phyloP scores from a whole-genome alignment of 2,329 filamentous ascomycete species.

The Microcyclosporella mali region DNA sequence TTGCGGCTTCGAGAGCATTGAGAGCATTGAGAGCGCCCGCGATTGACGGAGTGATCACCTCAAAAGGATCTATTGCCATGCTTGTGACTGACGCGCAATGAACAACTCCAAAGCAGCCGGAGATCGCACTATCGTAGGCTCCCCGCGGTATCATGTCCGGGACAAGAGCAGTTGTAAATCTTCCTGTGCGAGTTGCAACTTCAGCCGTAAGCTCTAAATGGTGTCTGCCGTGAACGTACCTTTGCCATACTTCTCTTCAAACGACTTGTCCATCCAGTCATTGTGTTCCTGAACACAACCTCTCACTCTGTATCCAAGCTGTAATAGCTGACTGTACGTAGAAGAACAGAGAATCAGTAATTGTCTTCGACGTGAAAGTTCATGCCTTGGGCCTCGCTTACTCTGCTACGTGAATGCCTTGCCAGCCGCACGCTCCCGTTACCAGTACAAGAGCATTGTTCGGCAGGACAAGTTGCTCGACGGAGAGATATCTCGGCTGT shows the following conservation, averaged over 20 bases:
- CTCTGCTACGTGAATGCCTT: constrained; percentile 24
- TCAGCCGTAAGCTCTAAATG: too few relatives aligned
- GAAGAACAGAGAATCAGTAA: too few relatives aligned
- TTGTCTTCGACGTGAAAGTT: too few relatives aligned
- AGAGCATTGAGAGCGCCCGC: constrained; percentile 29
- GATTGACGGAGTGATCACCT: constrained; percentile 39
- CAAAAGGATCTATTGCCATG: constrained; percentile 36
- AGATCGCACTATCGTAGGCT: constrained; percentile 37
- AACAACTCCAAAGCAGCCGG: constrained; percentile 38
- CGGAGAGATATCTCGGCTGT: neutral
- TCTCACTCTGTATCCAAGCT: constrained; percentile 25
- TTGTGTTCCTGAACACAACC: constrained; percentile 22
- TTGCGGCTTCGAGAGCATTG: constrained; percentile 29
- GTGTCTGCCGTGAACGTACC: too few relatives aligned
- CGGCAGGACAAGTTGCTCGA: neutral
- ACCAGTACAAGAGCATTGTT: neutral
- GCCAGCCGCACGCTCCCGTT: neutral
- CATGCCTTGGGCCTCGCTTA: too few relatives aligned
- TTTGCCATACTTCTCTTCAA: constrained; percentile 22
- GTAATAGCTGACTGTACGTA: constrained; percentile 25
- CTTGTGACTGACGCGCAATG: constrained; percentile 43
- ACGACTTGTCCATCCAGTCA: constrained; percentile 25
- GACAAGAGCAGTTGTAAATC: constrained; percentile 37
- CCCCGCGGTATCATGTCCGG: constrained; percentile 33
- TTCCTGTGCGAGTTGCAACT: constrained; percentile 8